These are phyloP conservation scores for Boletus mariae DNA, from an alignment of 1,284 basidiomycete genomes.

Conservation along the genomic window DNA sequence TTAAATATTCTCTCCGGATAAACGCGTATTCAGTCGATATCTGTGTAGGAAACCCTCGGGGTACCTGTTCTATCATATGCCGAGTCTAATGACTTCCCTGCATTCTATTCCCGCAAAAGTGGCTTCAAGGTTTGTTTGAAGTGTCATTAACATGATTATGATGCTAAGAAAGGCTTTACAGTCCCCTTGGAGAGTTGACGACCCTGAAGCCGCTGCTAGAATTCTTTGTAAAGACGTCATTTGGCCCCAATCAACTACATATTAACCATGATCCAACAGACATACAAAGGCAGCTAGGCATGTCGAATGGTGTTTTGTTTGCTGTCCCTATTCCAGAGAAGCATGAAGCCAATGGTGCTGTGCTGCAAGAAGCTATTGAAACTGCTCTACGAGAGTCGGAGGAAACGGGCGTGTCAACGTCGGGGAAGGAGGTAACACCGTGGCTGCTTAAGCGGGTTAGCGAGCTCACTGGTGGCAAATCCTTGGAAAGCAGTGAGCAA, in stretches of 20 bases:
- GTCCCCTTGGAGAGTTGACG: slow-evolving; percentile 68
- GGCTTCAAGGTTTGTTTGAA: slow-evolving; percentile 60
- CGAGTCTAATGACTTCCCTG: slow-evolving; percentile 80
- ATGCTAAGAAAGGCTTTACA: slow-evolving; percentile 28
- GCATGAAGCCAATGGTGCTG: slow-evolving; percentile 63
- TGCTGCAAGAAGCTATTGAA: slow-evolving; percentile 81
- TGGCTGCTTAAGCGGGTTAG: slow-evolving; percentile 88
- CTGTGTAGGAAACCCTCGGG: slow-evolving; percentile 87
- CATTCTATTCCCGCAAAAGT: slow-evolving; percentile 86
- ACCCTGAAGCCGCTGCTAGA: slow-evolving; percentile 61
- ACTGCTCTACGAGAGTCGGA: slow-evolving; percentile 84
- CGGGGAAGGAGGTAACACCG: slow-evolving; percentile 92
- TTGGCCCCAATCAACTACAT: background rate
- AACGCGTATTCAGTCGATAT: background rate
- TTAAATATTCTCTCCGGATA: background rate
- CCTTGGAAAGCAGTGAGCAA: slow-evolving; percentile 65
- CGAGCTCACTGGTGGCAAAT: slow-evolving; percentile 76
- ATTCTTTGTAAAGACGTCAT: slow-evolving; percentile 57
- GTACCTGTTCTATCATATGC: slow-evolving; percentile 88
- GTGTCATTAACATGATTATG: background rate
- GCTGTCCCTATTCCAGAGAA: slow-evolving; percentile 88
- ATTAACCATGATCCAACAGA: slow-evolving; percentile 38
- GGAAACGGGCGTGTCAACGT: slow-evolving; percentile 73
- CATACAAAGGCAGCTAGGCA: slow-evolving; percentile 56
- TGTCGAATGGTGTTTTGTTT: slow-evolving; percentile 76